A percentile compares a stretch with the other conserved stretches of the same genome.
Conservation (phyloP, 202 grass and related monocot species). For the Cymbopogon flexuosus region DNA sequence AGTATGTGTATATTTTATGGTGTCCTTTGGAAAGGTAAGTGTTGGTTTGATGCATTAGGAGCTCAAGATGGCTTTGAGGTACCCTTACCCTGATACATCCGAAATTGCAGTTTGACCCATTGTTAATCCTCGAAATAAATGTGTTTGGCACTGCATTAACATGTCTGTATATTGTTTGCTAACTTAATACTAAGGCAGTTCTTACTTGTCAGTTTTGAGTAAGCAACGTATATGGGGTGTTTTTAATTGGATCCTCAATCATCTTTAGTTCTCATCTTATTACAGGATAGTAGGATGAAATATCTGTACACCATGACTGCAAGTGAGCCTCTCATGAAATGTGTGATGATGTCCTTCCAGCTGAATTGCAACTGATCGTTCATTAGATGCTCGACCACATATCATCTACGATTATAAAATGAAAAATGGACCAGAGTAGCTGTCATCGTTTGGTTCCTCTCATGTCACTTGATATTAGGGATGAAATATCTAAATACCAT, state of each 20-base stretch:
- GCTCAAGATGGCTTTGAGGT: not conserved
- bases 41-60: not conserved
- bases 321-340: not conserved
- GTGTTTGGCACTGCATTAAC: not conserved
- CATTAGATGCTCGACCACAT: not conserved
- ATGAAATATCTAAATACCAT: not conserved
- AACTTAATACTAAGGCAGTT: not conserved
- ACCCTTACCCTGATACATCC: not conserved
- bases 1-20: constrained; percentile 31
- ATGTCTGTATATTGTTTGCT: not conserved
- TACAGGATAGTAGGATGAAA: not conserved
- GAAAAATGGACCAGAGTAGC: not conserved
- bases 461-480: not conserved
- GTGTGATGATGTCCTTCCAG: not conserved
- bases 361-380: not conserved
- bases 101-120: not conserved
- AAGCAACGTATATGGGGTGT: too few species aligned
- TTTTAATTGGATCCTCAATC: not conserved
- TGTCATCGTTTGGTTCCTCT: not conserved
- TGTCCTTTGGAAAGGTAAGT: not conserved
- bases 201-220: not conserved
- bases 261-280: not conserved
- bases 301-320: constrained; percentile 9
- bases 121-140: not conserved
- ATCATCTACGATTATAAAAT: not conserved